Percentiles rank a stretch among this genome's conserved stretches.
Conservation (phyloP, 1,284 basidiomycete species). For the Sanguinoderma infundibulare region DNA sequence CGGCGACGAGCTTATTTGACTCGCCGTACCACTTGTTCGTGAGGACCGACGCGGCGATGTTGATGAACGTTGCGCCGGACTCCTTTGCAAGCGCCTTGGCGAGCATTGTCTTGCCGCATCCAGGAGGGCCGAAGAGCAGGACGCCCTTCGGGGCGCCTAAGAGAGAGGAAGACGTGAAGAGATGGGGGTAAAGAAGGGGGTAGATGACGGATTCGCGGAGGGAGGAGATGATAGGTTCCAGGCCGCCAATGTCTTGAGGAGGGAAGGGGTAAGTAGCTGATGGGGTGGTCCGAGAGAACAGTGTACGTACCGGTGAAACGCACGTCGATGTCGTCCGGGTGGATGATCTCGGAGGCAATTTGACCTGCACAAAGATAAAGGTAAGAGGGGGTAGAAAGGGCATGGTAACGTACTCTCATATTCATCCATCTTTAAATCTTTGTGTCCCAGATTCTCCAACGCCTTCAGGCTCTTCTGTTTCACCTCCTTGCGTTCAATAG, state of each 20-base stretch:
- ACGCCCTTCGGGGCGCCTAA: slow-evolving; percentile 82
- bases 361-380: slow-evolving; percentile 51
- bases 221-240: slow-evolving; percentile 91
- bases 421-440: slow-evolving; percentile 73
- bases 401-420: slow-evolving; percentile 68
- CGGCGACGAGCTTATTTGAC: slow-evolving; percentile 96
- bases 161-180: slow-evolving; percentile 81
- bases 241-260: slow-evolving; percentile 85
- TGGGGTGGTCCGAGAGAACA: neutral
- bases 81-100: slow-evolving; percentile 97
- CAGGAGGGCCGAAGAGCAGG: slow-evolving; percentile 88
- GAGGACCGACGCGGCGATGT: slow-evolving; percentile 80
- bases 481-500: slow-evolving; percentile 61
- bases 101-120: slow-evolving; percentile 95
- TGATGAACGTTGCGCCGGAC: slow-evolving; percentile 96
- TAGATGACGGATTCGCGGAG: slow-evolving; percentile 97
- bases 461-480: slow-evolving; percentile 75
- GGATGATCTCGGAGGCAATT: slow-evolving; percentile 85
- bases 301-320: slow-evolving; percentile 65
- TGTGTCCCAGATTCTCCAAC: slow-evolving; percentile 75
- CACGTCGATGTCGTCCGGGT: slow-evolving; percentile 83
- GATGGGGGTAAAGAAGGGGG: slow-evolving; percentile 89
- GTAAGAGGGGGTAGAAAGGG: slow-evolving; percentile 1
- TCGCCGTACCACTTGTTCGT: slow-evolving; percentile 98
- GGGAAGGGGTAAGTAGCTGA: neutral